Evolutionary conservation across 2,329 filamentous ascomycete genomes (phyloP), one percentile per base, ranked within the genome.

Genomic region (Fonsecaea multimorphosa): DNA sequence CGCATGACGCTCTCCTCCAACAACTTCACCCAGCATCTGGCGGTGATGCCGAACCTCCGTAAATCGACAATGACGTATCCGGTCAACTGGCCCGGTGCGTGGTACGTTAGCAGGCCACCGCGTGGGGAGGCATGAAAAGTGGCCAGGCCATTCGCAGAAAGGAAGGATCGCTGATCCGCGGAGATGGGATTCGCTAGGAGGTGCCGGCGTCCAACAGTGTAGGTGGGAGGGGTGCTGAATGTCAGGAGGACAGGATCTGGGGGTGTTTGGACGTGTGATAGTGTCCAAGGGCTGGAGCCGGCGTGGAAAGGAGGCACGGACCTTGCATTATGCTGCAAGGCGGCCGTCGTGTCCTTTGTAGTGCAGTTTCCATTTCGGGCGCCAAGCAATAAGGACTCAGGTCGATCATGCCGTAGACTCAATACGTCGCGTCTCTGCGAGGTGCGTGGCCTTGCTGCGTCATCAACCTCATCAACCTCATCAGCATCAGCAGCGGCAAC

Each of bases 31-130:
- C 96, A 97, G 67, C 86, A 86, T 19, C 91, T 83, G 12, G 95
- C 89, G 3, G 86, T 88, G 22, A 95, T 81, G 0, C 80, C 79
- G 70, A 92, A 85, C 11, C 85, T 83, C 61, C 86, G 87, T 63
- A 98, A 84, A 76, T 97, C 92, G n/a, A 96, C 77, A 58, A 97
- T 87, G 2, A 94, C 92, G 82, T 96, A 99, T n/a, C 93, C 87
- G 38, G 97, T 91, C 56, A 96, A 80, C 77, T 99, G 95, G 0
- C 94, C 94, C 0, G 94, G 95, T 0, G 94, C 95, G 76, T 99
- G 95, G 80, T 97, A 98, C 2, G 95, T 98, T 0, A 92, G 93
- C 70, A 96, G 88, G 0, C 95, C 95, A 67, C 95, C 95, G 61
- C 95, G 88, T n/a, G 88, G 85, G 14, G 91, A 90, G 72, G 88